Base-by-base conservation (phyloP, 345 rosid species). In the Murraya paniculata region DNA sequence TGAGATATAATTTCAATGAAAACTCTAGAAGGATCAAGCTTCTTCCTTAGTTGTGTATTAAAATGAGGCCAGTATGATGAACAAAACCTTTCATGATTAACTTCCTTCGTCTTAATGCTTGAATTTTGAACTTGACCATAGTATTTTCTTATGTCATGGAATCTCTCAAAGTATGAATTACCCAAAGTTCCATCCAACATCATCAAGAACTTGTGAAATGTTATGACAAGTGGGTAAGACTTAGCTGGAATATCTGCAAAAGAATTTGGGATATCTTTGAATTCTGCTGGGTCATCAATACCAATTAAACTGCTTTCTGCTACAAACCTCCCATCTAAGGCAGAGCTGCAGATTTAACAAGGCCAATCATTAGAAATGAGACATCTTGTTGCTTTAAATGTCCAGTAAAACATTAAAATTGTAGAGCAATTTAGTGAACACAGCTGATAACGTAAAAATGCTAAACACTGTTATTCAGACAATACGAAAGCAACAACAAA, bases 171-270 rank as follows among this genome's bases (percentile, higher is more conserved):
- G 75, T 79, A 89, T 2, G 94, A 86, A 59, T 45, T 81, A 5
- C 90, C 91, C 11, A 89, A 9, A 3, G 90, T 83, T 33, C 85
- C 87, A 75, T 90, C 92, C 59, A 90, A 90, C 92, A 90, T 90
- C 85, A 85, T 82, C 79, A 90, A 61, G 69, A 90, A 86, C 79
- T 86, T 90, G 8, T 66, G 75, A 60, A 89, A 89, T 33, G 94
- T 87, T 61, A 90, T 80, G 14, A 87, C 80, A 28, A 90, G 89
- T n/a, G 94, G 94, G 75, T 73, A 89, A 8, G 76, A 71, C 36
- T 71, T 55, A 3, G 78, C 56, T 35, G 85, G 81, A 69, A 86
- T 76, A 21, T 74, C 86, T 27, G 64, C 56, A 48, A 89, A 84
- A 1, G 90, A 84, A 80, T 90, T 85, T 0, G 87, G 90, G 14